Percentiles rank a stretch among this genome's conserved stretches.
phyloP scores from a whole-genome alignment of 345 rosid species.

The Pseudoturritis turrita region DNA sequence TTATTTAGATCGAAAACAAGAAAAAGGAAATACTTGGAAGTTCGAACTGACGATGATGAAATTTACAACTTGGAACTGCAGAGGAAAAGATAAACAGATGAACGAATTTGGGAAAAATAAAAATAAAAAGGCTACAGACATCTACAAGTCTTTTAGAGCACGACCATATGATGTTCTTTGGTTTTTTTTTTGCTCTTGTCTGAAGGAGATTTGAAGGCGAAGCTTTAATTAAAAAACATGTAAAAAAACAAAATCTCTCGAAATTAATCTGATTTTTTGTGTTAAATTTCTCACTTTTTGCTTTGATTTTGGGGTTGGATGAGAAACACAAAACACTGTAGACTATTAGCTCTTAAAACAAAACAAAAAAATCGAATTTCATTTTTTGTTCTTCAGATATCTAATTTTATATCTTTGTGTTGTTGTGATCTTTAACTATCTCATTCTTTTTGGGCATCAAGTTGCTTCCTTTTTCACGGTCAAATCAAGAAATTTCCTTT shows the following conservation, averaged over 20 bases:
- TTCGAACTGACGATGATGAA: neutral
- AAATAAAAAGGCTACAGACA: neutral
- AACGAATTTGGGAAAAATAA: neutral
- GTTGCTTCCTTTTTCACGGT: slow-evolving; percentile 20
- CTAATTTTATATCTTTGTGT: neutral
- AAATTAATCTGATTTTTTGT: slow-evolving; percentile 2
- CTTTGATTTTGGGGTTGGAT: slow-evolving; percentile 1
- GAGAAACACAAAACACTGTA: slow-evolving; percentile 17
- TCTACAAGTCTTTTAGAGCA: neutral
- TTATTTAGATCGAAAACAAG: too few species aligned
- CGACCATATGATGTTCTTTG: neutral
- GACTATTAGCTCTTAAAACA: neutral
- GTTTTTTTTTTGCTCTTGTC: neutral
- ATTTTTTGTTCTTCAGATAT: slow-evolving; percentile 23
- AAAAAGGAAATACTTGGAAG: too few species aligned
- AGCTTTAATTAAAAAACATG: neutral
- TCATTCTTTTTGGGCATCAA: neutral
- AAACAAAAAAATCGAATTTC: neutral
- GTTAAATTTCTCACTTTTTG: neutral
- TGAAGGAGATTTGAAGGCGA: neutral
- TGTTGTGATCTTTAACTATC: slow-evolving; percentile 1
- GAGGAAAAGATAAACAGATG: neutral
- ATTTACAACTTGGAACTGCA: neutral
- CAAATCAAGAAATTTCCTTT: slow-evolving; percentile 7
- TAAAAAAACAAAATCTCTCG: neutral